phyloP scores from a whole-genome alignment of 2,329 filamentous ascomycete species.

The Dactylellina parvicollis region DNA sequence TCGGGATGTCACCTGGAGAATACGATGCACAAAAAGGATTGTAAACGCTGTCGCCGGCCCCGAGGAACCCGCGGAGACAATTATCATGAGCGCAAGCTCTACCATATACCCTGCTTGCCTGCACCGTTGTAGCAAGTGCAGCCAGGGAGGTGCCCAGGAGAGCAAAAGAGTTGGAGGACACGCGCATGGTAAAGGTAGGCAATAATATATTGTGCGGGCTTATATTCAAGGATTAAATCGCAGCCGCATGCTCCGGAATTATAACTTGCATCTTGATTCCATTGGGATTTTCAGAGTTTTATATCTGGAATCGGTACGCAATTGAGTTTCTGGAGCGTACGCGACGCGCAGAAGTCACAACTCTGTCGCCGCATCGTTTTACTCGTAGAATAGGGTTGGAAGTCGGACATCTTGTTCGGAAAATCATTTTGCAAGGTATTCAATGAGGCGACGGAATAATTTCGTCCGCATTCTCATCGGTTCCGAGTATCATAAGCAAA shows the following conservation, averaged over 20 bases:
- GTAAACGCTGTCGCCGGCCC: constrained; percentile 7
- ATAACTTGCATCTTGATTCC: too few relatives aligned
- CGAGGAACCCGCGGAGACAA: constrained; percentile 38
- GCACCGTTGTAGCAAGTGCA: constrained; percentile 13
- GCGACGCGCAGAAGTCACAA: too few relatives aligned
- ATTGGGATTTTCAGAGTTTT: too few relatives aligned
- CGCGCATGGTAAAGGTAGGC: constrained; percentile 12
- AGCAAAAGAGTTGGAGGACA: constrained; percentile 6
- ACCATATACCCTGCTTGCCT: constrained; percentile 20
- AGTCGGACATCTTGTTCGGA: constrained; percentile 1
- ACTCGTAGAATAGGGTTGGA: too few relatives aligned
- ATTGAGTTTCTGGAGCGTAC: neutral
- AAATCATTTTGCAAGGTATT: constrained; percentile 15
- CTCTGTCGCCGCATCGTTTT: too few relatives aligned
- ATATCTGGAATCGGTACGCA: too few relatives aligned
- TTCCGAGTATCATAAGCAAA: neutral
- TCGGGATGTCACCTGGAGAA: constrained; percentile 24
- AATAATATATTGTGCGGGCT: neutral
- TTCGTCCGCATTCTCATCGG: constrained; percentile 35
- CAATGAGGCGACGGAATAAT: constrained; percentile 21
- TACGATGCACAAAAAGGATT: constrained; percentile 31
- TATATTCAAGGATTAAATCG: neutral
- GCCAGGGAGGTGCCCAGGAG: constrained; percentile 28
- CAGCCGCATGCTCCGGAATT: too few relatives aligned
- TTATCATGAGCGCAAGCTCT: constrained; percentile 40